phyloP scores from a whole-genome alignment of 108 stramenopile genomes.

The Pseudonitzschia multiseries region DNA sequence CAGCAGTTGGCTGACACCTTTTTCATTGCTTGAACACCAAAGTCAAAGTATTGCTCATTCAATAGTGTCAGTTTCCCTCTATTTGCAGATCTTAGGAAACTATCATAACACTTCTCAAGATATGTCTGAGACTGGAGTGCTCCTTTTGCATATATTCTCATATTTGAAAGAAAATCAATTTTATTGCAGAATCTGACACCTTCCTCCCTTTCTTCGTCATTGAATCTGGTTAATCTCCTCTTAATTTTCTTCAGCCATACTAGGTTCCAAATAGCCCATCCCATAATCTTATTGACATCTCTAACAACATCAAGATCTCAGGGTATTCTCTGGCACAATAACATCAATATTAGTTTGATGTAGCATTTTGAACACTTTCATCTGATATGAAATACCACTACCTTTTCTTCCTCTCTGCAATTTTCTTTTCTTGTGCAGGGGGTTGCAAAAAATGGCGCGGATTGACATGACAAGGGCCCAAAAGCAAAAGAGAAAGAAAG shows the following conservation, averaged over 20 bases:
- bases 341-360: background rate
- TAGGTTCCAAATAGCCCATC: background rate
- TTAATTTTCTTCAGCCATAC: background rate
- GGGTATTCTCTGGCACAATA: background rate
- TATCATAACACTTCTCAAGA: slow-evolving; percentile 3
- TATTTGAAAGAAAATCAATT: slow-evolving; percentile 6
- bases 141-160: background rate
- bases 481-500: too few relatives aligned
- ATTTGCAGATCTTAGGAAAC: slow-evolving; percentile 1
- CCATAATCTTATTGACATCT: background rate
- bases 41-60: slow-evolving; percentile 2
- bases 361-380: background rate
- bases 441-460: too few relatives aligned
- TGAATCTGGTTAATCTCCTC: background rate
- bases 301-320: background rate
- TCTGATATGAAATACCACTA: background rate
- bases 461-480: too few relatives aligned
- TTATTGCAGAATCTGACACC: background rate
- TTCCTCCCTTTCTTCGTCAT: background rate
- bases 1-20: background rate
- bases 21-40: background rate
- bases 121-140: background rate
- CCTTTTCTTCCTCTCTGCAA: background rate
- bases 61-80: background rate
- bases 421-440: background rate